These are phyloP conservation scores for Halenospora varia DNA, from an alignment of 495 filamentous ascomycete genomes.

Conservation along the genomic window DNA sequence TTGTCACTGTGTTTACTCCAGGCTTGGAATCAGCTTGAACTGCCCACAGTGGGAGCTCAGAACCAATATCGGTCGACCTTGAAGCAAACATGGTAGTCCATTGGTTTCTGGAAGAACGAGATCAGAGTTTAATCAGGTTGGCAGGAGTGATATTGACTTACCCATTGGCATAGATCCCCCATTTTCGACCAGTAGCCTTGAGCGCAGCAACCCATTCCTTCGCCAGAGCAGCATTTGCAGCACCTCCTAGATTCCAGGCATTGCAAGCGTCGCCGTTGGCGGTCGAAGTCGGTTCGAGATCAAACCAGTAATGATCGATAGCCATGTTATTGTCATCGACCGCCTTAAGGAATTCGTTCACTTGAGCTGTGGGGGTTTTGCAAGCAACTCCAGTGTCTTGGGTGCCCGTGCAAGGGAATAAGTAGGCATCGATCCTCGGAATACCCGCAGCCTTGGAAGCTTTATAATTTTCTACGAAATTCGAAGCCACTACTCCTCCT, in stretches of 20 bases:
- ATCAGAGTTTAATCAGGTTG: too few species aligned
- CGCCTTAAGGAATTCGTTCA: neutral
- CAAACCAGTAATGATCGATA: constrained; percentile 1
- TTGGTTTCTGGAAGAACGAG: constrained; percentile 26
- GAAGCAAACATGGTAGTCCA: constrained; percentile 29
- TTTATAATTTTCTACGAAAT: neutral
- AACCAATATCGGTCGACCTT: constrained; percentile 22
- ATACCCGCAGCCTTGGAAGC: constrained; percentile 1
- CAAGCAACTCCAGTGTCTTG: constrained; percentile 7
- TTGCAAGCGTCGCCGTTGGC: neutral
- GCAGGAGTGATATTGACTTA: neutral
- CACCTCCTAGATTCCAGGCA: constrained; percentile 4
- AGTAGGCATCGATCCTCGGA: neutral
- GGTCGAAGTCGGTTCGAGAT: constrained; percentile 2
- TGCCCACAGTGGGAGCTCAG: constrained; percentile 28
- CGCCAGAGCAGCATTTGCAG: constrained; percentile 4
- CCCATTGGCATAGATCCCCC: constrained; percentile 16
- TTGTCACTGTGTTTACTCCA: constrained; percentile 20
- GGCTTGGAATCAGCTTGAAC: constrained; percentile 24
- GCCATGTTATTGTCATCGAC: neutral
- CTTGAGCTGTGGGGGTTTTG: neutral
- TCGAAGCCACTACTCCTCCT: neutral
- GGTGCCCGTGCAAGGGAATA: constrained; percentile 9
- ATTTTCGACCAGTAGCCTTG: neutral
- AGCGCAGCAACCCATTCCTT: constrained; percentile 1